Evolutionary conservation across 1,284 basidiomycete species (phyloP), one percentile per base, ranked within the genome.

Genomic region (Thecaphora thlaspeos): DNA sequence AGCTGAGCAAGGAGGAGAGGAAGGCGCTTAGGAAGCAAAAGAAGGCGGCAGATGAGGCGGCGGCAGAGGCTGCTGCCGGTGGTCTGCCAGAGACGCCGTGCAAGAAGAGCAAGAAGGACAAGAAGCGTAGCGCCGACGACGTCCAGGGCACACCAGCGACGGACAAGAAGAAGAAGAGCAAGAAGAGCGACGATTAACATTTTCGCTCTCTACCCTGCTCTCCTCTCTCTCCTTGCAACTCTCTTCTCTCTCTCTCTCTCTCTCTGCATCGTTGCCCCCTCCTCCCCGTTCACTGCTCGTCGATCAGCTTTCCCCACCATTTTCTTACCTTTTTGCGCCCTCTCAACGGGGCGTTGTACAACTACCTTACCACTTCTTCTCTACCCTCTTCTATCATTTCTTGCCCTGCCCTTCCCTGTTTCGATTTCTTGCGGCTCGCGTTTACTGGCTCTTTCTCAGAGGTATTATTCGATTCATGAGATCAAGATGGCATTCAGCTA

Each of bases 21-120:
- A 71, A 71, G 62, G 73, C 70, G 7, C 66, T 69, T 39, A 76
- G 74, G 58, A 70, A 70, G 51, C 49, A 64, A 36, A 44, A 48
- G 39, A 59, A 59, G 51, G 41, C 43, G 32, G 12, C n/a, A 2
- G 22, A 41, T 9, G 15, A 30, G 23, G 21, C 15, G 7, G n/a
- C 5, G 50, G 40, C 52, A 50, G 30, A 58, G 61, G 43, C 60
- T 70, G 60, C 41, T 67, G 38, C 52, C 55, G 28, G 64, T 59
- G 51, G 61, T 15, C 15, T 41, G 22, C 21, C 23, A n/a, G 24
- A 22, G 18, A 49, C 39, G 37, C 21, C 61, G 30, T 53, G 57
- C 52, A 71, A 73, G 48, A 64, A 67, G 53, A 51, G 52, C 41
- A 67, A 66, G 57, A 69, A 73, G 58, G 56, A 70, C 18, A 43